These are phyloP conservation scores for Myotisia sp. DNA, from an alignment of 2,329 filamentous ascomycete species.

Conservation along the genomic window DNA sequence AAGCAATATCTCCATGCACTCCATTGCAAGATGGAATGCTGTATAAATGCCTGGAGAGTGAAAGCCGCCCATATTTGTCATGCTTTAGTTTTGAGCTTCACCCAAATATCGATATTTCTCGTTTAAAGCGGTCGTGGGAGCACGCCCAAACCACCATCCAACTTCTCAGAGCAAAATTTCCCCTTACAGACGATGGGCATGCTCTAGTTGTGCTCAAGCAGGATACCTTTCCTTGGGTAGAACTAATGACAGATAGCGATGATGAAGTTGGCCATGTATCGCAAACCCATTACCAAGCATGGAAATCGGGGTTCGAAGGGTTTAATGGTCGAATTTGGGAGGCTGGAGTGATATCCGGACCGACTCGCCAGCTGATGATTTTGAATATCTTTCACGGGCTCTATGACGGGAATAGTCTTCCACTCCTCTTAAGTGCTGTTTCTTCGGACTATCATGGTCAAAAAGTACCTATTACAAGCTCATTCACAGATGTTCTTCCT, in stretches of 20 bases:
- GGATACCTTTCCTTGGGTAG: conserved; percentile 32
- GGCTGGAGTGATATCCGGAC: conserved; percentile 18
- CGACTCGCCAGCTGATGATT: conserved; percentile 31
- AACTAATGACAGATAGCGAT: conserved; percentile 19
- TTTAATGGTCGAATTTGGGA: conserved; percentile 25
- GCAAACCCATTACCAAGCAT: conserved; percentile 29
- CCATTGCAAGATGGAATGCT: conserved; percentile 79
- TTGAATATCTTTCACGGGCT: conserved; percentile 71
- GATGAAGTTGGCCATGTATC: conserved; percentile 24
- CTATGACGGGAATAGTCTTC: conserved; percentile 72
- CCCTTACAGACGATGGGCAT: conserved; percentile 59
- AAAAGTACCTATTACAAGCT: conserved; percentile 27
- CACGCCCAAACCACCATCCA: conserved; percentile 39
- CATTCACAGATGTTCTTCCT: conserved; percentile 53
- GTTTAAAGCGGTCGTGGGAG: conserved; percentile 46
- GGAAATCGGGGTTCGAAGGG: conserved; percentile 41
- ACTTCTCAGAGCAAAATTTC: conserved; percentile 59
- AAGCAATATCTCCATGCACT: conserved; percentile 68
- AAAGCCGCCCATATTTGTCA: conserved; percentile 58
- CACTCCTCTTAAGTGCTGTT: conserved; percentile 50
- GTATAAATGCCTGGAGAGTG: conserved; percentile 48
- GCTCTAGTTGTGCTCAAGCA: conserved; percentile 53
- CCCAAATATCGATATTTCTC: conserved; percentile 29
- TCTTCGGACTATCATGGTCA: conserved; percentile 35
- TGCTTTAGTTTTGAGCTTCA: conserved; percentile 50